These are phyloP conservation scores for Oryza glaberrima DNA, from an alignment of 176 grass and related monocot genomes.

Conservation along the genomic window DNA sequence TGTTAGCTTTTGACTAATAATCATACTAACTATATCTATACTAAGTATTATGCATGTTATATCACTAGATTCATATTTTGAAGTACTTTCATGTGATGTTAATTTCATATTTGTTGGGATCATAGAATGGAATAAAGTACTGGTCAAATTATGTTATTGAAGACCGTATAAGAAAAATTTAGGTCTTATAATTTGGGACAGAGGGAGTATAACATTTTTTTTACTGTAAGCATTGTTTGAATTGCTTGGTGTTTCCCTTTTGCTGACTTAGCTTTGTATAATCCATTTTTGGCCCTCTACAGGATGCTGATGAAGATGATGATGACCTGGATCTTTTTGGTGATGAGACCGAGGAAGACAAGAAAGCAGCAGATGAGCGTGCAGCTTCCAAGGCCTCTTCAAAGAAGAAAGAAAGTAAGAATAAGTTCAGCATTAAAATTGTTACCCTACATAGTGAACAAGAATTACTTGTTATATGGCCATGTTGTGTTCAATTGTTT, in stretches of 20 bases:
- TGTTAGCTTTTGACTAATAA: too few relatives aligned
- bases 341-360: slow-evolving; percentile 80
- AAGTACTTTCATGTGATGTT: too few relatives aligned
- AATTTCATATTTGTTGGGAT: too few relatives aligned
- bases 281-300: not conserved
- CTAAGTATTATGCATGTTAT: too few relatives aligned
- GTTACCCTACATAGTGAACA: not conserved
- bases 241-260: not conserved
- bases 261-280: not conserved
- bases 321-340: slow-evolving; percentile 77
- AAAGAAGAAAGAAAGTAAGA: slow-evolving; percentile 87
- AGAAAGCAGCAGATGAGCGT: slow-evolving; percentile 62
- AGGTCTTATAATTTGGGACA: too few relatives aligned
- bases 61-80: too few relatives aligned
- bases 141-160: too few relatives aligned
- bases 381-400: slow-evolving; percentile 62
- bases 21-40: too few relatives aligned
- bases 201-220: not conserved
- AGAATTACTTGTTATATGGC: not conserved
- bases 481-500: not conserved
- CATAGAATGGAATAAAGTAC: too few relatives aligned
- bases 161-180: too few relatives aligned
- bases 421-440: not conserved
- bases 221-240: not conserved
- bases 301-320: slow-evolving; percentile 52